These are phyloP conservation scores for Apophysomyces trapeziformis DNA, from an alignment of 371 early-diverging fungal species.

Conservation along the genomic window DNA sequence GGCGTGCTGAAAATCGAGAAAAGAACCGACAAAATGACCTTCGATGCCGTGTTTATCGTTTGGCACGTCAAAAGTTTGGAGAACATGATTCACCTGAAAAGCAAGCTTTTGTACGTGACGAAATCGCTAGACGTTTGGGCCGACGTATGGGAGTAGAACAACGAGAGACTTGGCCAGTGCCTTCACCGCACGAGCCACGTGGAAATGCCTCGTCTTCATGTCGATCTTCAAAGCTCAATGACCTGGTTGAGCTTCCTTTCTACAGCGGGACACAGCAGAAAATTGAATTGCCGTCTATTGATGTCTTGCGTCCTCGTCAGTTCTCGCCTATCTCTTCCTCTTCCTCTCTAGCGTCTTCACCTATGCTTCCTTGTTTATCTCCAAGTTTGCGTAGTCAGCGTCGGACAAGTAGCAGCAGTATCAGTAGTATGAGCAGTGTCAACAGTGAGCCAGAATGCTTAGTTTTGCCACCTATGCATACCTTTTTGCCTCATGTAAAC, in stretches of 20 bases:
- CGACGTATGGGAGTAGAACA: conserved; percentile 25
- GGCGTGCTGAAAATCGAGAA: conserved; percentile 68
- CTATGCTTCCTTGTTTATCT: conserved; percentile 40
- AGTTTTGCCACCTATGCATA: conserved; percentile 24
- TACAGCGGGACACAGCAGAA: conserved; percentile 51
- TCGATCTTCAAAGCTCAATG: conserved; percentile 17
- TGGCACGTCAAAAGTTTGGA: conserved; percentile 68
- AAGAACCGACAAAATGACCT: conserved; percentile 71
- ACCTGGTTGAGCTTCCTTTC: conserved; percentile 41
- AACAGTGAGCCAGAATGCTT: conserved; percentile 19
- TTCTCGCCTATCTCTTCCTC: conserved; percentile 13
- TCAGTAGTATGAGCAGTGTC: conserved; percentile 33
- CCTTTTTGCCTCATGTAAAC: conserved; percentile 16
- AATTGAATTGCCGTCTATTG: conserved; percentile 48
- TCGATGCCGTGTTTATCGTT: conserved; percentile 72
- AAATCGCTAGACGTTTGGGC: conserved; percentile 56
- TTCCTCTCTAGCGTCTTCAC: conserved; percentile 25
- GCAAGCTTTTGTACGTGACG: conserved; percentile 65
- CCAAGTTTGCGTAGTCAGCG: conserved; percentile 37
- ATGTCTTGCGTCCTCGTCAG: conserved; percentile 14
- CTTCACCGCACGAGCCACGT: conserved; percentile 10
- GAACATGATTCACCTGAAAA: conserved; percentile 59
- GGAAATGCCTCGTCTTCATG: conserved; percentile 12
- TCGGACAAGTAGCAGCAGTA: conserved; percentile 47
- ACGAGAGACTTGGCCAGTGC: conserved; percentile 12